Evolutionary conservation across 169 alveolate species (phyloP), one percentile per base, ranked within the genome.

Genomic region (Plasmodium cynomolgi): DNA sequence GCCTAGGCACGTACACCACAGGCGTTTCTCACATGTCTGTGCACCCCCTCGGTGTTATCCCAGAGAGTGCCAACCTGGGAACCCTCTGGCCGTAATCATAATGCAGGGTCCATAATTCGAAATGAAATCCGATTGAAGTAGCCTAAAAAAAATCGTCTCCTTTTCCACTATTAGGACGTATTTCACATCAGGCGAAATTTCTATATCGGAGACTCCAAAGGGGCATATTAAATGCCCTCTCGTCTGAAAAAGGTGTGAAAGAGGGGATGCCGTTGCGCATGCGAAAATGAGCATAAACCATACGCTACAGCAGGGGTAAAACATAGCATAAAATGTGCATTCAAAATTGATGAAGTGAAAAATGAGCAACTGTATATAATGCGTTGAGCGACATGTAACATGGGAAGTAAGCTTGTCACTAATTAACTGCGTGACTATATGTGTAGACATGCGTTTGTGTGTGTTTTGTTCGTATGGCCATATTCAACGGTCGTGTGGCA

Each of bases 161-260:
- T 95, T 95, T 81, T 95, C 97, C 34, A 95, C 86, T 50, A 95
- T 93, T 83, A 93, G 50, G 68, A 81, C 85, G 74, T 93, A 93
- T 56, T 93, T 58, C 6, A 94, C 94, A 23, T 91, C 91, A 39
- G 93, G 93, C 23, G 94, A 77, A 47, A 96, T 81, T 44, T 37
- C 39, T 68, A 95, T 81, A 47, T 83, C 92, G 15, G 90, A 7
- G 13, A 93, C 33, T n/a, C 93, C 94, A 54, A 96, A 86, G 15
- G 95, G 93, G 23, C 84, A 81, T 93, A 82, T 93, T 15, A 92
- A 88, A 41, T 88, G 94, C 6, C 94, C 94, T 31, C 94, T 88
- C 47, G 44, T n/a, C 94, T 88, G 56, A 54, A 77, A 88, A 68
- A 3, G 26, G 26, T 1, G 74, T 7, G 31, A 31, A 31, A 26